Conservation (phyloP, 1,284 basidiomycete species). For the Puccinia polysora region DNA sequence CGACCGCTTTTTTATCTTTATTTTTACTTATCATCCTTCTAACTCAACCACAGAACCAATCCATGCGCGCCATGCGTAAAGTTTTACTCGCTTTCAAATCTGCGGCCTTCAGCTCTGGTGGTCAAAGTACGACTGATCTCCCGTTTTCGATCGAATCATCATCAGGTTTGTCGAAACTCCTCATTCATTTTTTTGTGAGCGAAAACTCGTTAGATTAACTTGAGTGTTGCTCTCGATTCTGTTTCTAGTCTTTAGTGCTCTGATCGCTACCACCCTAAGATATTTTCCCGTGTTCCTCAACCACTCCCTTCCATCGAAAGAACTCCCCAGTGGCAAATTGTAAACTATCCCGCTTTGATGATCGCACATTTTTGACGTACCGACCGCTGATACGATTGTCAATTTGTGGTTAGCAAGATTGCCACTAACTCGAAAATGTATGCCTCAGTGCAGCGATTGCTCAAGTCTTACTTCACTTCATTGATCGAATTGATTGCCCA, state of each 20-base stretch:
- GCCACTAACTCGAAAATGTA: slow-evolving; percentile 54
- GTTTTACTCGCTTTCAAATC: slow-evolving; percentile 82
- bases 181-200: neutral
- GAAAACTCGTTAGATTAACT: neutral
- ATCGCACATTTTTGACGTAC: neutral
- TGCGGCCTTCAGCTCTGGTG: slow-evolving; percentile 73
- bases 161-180: slow-evolving; percentile 58
- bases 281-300: slow-evolving; percentile 85
- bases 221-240: slow-evolving; percentile 24
- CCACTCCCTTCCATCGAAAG: slow-evolving; percentile 83
- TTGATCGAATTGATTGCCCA: slow-evolving; percentile 72
- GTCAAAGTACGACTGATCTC: slow-evolving; percentile 55
- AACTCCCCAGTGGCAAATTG: slow-evolving; percentile 75
- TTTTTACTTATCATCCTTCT: neutral
- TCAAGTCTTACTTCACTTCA: slow-evolving; percentile 84
- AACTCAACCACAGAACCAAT: slow-evolving; percentile 61
- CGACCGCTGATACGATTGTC: neutral
- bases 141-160: slow-evolving; percentile 77
- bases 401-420: slow-evolving; percentile 60
- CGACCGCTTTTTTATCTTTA: neutral
- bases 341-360: slow-evolving; percentile 58
- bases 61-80: slow-evolving; percentile 76
- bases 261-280: slow-evolving; percentile 77
- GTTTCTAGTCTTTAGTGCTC: slow-evolving; percentile 77
- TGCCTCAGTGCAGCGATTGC: slow-evolving; percentile 73